Conservation (phyloP, 345 rosid genomes). For the Balakata baccata region DNA sequence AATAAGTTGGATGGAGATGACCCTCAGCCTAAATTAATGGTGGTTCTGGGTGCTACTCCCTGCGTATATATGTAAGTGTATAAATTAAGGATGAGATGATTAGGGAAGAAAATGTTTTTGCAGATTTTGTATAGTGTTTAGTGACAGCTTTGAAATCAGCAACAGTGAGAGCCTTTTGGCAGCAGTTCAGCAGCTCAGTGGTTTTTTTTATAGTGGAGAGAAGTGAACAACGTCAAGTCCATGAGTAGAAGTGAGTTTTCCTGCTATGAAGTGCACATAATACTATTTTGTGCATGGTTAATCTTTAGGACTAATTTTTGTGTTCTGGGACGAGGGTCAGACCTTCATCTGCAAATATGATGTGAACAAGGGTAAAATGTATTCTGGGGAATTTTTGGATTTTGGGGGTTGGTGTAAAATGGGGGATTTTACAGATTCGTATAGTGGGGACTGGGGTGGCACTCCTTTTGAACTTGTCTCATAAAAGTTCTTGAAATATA, state of each 20-base stretch:
- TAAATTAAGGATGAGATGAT: constrained; percentile 37
- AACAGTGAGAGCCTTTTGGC: constrained; percentile 22
- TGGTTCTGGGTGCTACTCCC: constrained; percentile 32
- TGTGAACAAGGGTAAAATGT: constrained; percentile 11
- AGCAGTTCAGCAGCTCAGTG: constrained; percentile 1
- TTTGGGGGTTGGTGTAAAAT: constrained; percentile 29
- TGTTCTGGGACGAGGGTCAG: constrained; percentile 7
- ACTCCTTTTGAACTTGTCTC: constrained; percentile 6
- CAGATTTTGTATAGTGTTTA: constrained; percentile 40
- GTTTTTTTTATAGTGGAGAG: constrained; percentile 14
- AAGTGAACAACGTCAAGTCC: constrained; percentile 9
- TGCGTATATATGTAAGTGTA: constrained; percentile 37
- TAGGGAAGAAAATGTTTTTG: constrained; percentile 19
- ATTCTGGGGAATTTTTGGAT: constrained; percentile 11
- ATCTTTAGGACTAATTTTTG: constrained; percentile 8
- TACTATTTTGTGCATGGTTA: constrained; percentile 15
- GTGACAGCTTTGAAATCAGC: constrained; percentile 6
- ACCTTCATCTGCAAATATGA: constrained; percentile 18
- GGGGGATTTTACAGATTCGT: constrained; percentile 26
- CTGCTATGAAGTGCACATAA: constrained; percentile 18
- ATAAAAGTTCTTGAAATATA: constrained; percentile 7
- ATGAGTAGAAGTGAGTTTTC: constrained; percentile 1
- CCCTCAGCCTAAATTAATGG: constrained; percentile 13
- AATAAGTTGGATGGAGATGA: constrained; percentile 11
- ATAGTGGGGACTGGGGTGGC: constrained; percentile 20